phyloP scores from a whole-genome alignment of 768 basidiomycete genomes.

The Auricularia cornea region DNA sequence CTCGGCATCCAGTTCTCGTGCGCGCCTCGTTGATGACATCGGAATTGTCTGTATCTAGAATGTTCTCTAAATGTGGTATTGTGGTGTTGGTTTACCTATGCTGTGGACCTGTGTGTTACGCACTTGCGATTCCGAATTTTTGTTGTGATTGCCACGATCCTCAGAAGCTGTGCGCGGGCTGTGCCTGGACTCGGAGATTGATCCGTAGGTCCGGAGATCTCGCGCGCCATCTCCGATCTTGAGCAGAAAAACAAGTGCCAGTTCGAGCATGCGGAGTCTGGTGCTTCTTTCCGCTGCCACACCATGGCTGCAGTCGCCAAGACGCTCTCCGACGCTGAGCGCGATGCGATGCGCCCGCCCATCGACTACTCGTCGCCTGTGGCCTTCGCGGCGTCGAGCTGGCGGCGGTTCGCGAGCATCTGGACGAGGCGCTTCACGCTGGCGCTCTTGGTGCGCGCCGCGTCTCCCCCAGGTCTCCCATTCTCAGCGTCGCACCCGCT shows the following conservation, averaged over 20 bases:
- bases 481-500: not conserved
- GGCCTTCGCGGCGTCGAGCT: conserved; percentile 43
- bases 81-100: too few relatives aligned
- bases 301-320: not conserved
- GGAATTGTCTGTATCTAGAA: too few relatives aligned
- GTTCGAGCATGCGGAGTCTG: not conserved
- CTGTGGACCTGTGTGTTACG: too few relatives aligned
- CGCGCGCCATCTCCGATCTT: not conserved
- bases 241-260: not conserved
- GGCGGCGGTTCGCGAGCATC: conserved; percentile 57
- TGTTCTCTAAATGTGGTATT: too few relatives aligned
- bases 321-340: not conserved
- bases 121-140: too few relatives aligned
- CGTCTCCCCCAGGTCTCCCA: not conserved
- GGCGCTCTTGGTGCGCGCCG: conserved; percentile 39
- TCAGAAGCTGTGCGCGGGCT: too few relatives aligned
- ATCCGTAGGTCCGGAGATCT: too few relatives aligned
- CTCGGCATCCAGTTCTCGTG: too few relatives aligned
- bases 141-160: too few relatives aligned
- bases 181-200: too few relatives aligned
- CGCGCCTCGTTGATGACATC: too few relatives aligned
- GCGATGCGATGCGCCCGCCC: conserved; percentile 36
- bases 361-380: conserved; percentile 56
- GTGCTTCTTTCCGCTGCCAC: not conserved
- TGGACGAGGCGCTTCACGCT: conserved; percentile 72